Evolutionary conservation across 2,329 filamentous ascomycete genomes (phyloP), one percentile per base, ranked within the genome.

Genomic region (Ceratocystis alfenasii): DNA sequence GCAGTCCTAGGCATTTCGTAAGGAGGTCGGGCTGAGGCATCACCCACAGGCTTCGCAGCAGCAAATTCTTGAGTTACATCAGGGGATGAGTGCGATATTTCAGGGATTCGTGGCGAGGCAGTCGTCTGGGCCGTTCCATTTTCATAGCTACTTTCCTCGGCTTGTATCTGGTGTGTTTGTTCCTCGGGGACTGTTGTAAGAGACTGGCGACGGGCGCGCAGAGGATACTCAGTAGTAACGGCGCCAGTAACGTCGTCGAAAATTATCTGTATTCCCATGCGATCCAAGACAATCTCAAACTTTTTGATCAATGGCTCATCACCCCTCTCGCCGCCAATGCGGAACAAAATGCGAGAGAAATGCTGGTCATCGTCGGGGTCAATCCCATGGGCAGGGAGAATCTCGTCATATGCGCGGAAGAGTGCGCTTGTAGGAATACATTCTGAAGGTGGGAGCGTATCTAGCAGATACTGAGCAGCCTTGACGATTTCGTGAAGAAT

Each of bases 271-370:
- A 93, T 90, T 25, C 86, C 86, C 80, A 90, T 85, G 62, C 83
- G 80, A 17, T 76, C 78, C 69, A 95, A 78, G 67, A 90, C 79
- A 66, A 81, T 78, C 73, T 85, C 82, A 71, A 94, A 92, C 70
- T 87, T 88, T 67, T 87, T 83, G 69, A 84, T 80, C 33, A 95
- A 78, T 3, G 80, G 80, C 44, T 76, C 76, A 60, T 81, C 75
- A 60, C 82, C 81, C 66, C 80, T 79, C 71, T 84, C 81, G 68
- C 85, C 85, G 64, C 89, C 88, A 73, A 96, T 84, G 71, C 87
- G 87, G 73, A 94, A 89, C 66, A 96, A 76, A 71, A 95, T 86
- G 69, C 87, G 84, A 69, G 90, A 85, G 71, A 91, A 87, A 70
- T 88, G 84, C 70, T 86, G 85, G 71, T 92, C 89, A 70, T 87